Conservation (phyloP, 164 flowering plant species). For the Cinnamomum chago region DNA sequence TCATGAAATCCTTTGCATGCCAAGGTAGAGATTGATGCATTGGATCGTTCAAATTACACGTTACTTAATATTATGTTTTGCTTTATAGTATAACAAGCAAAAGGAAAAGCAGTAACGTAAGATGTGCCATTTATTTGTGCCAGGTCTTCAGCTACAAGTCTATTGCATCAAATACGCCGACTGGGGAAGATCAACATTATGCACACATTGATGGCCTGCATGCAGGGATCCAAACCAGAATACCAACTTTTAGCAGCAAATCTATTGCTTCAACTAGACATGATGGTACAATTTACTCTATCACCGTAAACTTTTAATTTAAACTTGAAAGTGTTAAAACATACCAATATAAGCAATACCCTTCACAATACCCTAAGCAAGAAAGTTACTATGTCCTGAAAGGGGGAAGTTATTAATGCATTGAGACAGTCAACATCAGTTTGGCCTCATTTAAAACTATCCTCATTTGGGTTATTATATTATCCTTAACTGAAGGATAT, state of each 20-base stretch:
- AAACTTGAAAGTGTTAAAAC: background rate
- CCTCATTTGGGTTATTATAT: no score
- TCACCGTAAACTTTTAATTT: background rate
- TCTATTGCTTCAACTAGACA: slow-evolving; percentile 59
- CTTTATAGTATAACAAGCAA: background rate
- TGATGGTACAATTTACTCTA: slow-evolving; percentile 32
- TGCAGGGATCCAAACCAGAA: slow-evolving; percentile 38
- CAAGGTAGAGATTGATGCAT: slow-evolving; percentile 43
- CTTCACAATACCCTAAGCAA: background rate
- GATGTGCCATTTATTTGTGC: slow-evolving; percentile 11
- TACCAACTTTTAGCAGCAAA: slow-evolving; percentile 61
- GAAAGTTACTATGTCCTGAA: no score
- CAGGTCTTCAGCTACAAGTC: slow-evolving; percentile 54
- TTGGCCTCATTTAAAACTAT: no score
- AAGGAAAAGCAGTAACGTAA: background rate
- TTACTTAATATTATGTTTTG: background rate
- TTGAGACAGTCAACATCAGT: no score
- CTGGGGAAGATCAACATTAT: slow-evolving; percentile 39
- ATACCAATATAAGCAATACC: background rate
- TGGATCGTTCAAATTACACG: background rate
- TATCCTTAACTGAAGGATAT: no score
- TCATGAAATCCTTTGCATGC: slow-evolving; percentile 59
- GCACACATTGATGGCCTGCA: slow-evolving; percentile 35
- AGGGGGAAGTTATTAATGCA: no score
- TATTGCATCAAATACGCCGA: slow-evolving; percentile 43